Base-by-base conservation (phyloP, 352 stramenopile species). In the Phytophthora cactorum region DNA sequence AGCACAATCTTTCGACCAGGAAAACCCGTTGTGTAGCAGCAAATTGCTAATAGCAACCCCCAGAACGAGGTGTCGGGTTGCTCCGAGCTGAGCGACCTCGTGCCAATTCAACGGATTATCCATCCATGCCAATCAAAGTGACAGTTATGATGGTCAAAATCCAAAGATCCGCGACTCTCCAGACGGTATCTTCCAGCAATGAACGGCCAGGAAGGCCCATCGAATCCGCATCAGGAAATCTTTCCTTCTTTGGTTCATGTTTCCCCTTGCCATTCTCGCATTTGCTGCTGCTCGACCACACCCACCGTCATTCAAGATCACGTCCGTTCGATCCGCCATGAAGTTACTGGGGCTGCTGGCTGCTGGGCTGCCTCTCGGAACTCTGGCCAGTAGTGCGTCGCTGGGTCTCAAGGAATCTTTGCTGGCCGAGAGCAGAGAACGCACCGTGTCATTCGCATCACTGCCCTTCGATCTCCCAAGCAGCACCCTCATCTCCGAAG, bases 321-420 rank as follows among this genome's bases (percentile, higher is more conserved):
- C 58, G 28, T 31, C 47, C 14, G 43, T 34, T 44, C 44, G 9
- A 47, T 53, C 25, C 50, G 10, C 28, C 27, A 75, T 75, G 68
- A 75, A 72, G 46, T 41, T 72, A 12, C 27, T 75, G 17, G 52
- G 55, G 17, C 34, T 75, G 29, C 63, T 75, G 17, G 44, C 49
- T 41, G 32, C 29, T 27, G 55, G 52, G 10, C 39, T 68, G 7
- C 68, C 63, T n/a, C n/a, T 75, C 7, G 63, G 45, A 7, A 38
- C 25, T 6, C 32, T 63, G 32, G 52, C 45, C n/a, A 46, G 38
- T 15, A 41, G 28, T 54, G 53, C 54, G 10, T 72, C 68, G 15
- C n/a, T 73, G 17, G 53, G 68, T 2, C 22, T 76, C 41, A 76
- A 73, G 34, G 41, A 72, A 8, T 47, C 64, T 2, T 31, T 76